A percentile compares a stretch with the other conserved stretches of the same genome.
phyloP scores from a whole-genome alignment of 2,329 filamentous ascomycete species.

The Phyllosticta citriasiana region DNA sequence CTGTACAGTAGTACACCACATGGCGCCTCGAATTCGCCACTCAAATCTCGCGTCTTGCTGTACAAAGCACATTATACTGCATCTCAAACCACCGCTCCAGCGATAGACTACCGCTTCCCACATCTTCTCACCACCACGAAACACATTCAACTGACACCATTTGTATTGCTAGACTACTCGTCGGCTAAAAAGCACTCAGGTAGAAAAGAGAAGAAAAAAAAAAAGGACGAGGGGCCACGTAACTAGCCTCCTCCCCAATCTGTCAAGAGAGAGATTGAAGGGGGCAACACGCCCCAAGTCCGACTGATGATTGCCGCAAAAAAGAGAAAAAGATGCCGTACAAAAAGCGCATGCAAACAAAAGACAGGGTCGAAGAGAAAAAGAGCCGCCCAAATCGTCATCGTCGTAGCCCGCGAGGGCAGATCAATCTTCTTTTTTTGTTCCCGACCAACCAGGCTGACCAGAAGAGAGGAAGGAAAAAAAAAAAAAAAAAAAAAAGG shows the following conservation, averaged over 20 bases:
- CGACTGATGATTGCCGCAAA: neutral
- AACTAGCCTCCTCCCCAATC: neutral
- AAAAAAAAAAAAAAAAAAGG: neutral
- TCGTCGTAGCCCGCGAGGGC: slow-evolving; percentile 11
- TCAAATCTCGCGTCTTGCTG: neutral
- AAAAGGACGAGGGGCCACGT: neutral
- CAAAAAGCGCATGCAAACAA: neutral
- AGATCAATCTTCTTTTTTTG: slow-evolving; percentile 10
- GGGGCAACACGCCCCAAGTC: neutral
- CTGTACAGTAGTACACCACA: too few relatives aligned
- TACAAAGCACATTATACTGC: neutral
- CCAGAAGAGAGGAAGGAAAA: slow-evolving; percentile 1
- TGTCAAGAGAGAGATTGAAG: neutral
- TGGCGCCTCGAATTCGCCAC: neutral
- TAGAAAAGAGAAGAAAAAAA: neutral
- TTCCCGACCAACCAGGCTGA: slow-evolving; percentile 4
- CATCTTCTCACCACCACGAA: neutral
- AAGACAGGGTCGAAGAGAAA: neutral
- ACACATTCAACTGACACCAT: neutral
- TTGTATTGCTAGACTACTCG: neutral
- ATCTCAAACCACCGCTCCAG: neutral
- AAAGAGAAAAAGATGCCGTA: neutral
- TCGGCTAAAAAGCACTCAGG: neutral
- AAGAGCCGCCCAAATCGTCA: slow-evolving; percentile 9
- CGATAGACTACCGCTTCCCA: too few relatives aligned